Evolutionary conservation across 1,284 basidiomycete species (phyloP).

Genomic region (Ceratobasidium sp.): DNA sequence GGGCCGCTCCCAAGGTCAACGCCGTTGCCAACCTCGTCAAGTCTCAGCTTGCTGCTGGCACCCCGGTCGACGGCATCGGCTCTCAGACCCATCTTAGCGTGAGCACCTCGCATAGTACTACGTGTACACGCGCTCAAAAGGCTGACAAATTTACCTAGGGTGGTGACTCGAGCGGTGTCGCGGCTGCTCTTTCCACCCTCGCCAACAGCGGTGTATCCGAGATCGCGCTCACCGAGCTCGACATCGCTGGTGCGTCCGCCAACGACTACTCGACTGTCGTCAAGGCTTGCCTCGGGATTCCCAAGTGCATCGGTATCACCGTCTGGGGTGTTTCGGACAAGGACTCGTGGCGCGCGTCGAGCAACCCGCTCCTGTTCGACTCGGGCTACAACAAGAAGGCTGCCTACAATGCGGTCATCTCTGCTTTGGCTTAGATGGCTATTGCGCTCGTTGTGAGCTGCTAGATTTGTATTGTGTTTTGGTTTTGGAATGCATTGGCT

Average conservation of each 20-base stretch:
- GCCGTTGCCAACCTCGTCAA: slow-evolving; percentile 44
- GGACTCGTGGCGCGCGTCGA: slow-evolving; percentile 28
- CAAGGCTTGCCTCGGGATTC: slow-evolving; percentile 16
- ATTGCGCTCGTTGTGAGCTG: no score
- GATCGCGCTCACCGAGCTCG: slow-evolving; percentile 45
- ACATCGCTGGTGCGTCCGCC: slow-evolving; percentile 45
- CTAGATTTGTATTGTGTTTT: no score
- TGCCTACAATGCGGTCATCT: slow-evolving; percentile 44
- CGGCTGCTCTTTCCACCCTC: slow-evolving; percentile 53
- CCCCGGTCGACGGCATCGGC: slow-evolving; percentile 45
- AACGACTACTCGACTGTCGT: slow-evolving; percentile 22
- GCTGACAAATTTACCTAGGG: no score
- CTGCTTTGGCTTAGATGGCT: slow-evolving; percentile 26
- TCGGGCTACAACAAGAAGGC: slow-evolving; percentile 44
- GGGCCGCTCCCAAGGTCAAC: slow-evolving; percentile 38
- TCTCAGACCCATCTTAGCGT: slow-evolving; percentile 39
- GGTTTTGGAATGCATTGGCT: no score
- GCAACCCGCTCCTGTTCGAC: slow-evolving; percentile 44
- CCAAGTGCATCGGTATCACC: slow-evolving; percentile 39
- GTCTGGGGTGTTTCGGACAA: slow-evolving; percentile 40
- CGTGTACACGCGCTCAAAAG: no score
- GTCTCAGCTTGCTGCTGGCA: slow-evolving; percentile 30
- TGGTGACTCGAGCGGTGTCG: slow-evolving; percentile 65
- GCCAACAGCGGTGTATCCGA: slow-evolving; percentile 43
- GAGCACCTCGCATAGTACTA: no score